Conservation (phyloP, 495 filamentous ascomycete species). For the Xylaria intraflava region DNA sequence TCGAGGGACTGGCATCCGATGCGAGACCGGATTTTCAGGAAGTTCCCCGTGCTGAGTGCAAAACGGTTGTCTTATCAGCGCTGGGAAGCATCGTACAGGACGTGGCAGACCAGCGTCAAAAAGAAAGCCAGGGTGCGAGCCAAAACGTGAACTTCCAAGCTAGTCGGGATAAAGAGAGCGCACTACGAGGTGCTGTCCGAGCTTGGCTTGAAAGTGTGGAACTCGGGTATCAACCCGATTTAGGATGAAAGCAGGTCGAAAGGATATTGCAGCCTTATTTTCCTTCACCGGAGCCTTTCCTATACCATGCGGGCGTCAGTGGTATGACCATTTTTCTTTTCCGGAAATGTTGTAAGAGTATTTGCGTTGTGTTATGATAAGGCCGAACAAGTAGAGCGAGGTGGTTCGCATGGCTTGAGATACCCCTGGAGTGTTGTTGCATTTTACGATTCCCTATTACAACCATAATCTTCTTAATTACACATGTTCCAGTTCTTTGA, state of each 20-base stretch:
- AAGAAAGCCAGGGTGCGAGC: slow-evolving; percentile 16
- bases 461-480: slow-evolving; percentile 9
- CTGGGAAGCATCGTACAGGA: slow-evolving; percentile 43
- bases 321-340: slow-evolving; percentile 4
- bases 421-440: slow-evolving; percentile 21
- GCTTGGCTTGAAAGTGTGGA: slow-evolving; percentile 41
- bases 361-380: slow-evolving; percentile 7
- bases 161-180: slow-evolving; percentile 29
- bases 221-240: slow-evolving; percentile 1
- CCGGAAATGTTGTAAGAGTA: slow-evolving; percentile 13
- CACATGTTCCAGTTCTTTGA: background rate
- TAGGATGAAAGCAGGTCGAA: background rate
- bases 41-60: slow-evolving; percentile 42
- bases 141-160: slow-evolving; percentile 11
- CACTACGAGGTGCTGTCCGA: slow-evolving; percentile 36
- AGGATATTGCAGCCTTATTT: background rate
- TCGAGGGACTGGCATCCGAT: slow-evolving; percentile 11
- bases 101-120: slow-evolving; percentile 31
- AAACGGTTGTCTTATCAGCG: slow-evolving; percentile 41
- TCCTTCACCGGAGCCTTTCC: background rate
- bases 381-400: slow-evolving; percentile 13
- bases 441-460: slow-evolving; percentile 8
- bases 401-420: slow-evolving; percentile 15
- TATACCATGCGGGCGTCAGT: background rate
- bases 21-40: slow-evolving; percentile 24